Evolutionary conservation across 1,139 yeast genomes (phyloP).

Genomic region (Hansenula lynferdii): DNA sequence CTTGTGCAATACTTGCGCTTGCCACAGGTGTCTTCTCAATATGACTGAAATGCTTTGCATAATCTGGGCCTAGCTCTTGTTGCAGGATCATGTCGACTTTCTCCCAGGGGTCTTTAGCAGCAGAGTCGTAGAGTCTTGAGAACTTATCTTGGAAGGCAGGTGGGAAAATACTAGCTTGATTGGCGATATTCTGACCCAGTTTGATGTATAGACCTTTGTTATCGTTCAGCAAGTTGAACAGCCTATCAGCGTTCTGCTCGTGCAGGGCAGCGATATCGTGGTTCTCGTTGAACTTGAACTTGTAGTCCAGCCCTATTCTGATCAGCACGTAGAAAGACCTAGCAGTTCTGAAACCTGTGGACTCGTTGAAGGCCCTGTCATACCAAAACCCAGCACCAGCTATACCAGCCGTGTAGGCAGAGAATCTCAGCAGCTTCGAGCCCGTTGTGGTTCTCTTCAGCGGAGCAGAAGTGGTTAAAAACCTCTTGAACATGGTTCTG

Average conservation of each 20-base stretch:
- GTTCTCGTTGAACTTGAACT: slow-evolving; percentile 38
- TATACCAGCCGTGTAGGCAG: not conserved
- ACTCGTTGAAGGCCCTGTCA: slow-evolving; percentile 42
- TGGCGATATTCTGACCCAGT: slow-evolving; percentile 85
- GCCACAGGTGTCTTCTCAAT: slow-evolving; percentile 92
- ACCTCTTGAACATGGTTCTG: not conserved
- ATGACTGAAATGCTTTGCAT: slow-evolving; percentile 65
- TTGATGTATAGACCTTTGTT: slow-evolving; percentile 76
- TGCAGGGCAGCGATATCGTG: slow-evolving; percentile 50
- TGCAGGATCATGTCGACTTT: slow-evolving; percentile 42
- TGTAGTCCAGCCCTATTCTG: slow-evolving; percentile 57
- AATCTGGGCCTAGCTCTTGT: slow-evolving; percentile 63
- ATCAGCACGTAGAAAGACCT: slow-evolving; percentile 46
- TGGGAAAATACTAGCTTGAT: slow-evolving; percentile 70
- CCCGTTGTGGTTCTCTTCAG: not conserved
- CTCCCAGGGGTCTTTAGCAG: slow-evolving; percentile 64
- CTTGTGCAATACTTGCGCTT: slow-evolving; percentile 98
- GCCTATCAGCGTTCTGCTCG: slow-evolving; percentile 50
- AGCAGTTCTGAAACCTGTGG: slow-evolving; percentile 46
- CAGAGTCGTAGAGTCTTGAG: slow-evolving; percentile 58
- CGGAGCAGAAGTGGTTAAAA: not conserved
- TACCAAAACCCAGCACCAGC: slow-evolving; percentile 12
- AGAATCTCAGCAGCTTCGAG: not conserved
- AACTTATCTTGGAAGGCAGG: slow-evolving; percentile 80
- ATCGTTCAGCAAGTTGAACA: slow-evolving; percentile 44